Evolutionary conservation across 768 basidiomycete genomes (phyloP).

Genomic region (Boletus fagicola): DNA sequence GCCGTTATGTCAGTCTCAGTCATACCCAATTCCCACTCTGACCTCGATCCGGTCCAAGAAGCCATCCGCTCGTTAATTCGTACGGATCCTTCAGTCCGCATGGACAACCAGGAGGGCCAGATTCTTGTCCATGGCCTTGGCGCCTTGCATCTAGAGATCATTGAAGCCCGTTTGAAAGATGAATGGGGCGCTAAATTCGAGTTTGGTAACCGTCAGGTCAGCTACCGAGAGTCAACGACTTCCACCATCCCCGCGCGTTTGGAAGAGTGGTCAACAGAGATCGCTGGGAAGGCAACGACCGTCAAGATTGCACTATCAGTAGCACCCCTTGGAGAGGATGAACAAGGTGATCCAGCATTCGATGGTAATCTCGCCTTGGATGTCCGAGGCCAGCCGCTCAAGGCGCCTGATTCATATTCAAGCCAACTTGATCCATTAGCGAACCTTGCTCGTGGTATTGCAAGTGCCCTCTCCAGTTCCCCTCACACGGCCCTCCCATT

Average conservation of each 20-base stretch:
- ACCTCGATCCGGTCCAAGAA: slow-evolving; percentile 72
- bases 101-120: slow-evolving; percentile 80
- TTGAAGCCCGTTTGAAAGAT: slow-evolving; percentile 74
- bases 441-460: slow-evolving; percentile 65
- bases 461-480: slow-evolving; percentile 71
- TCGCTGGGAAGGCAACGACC: slow-evolving; percentile 52
- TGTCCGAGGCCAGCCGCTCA: slow-evolving; percentile 48
- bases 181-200: slow-evolving; percentile 81
- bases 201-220: slow-evolving; percentile 73
- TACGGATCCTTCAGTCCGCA: slow-evolving; percentile 88
- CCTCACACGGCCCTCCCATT: slow-evolving; percentile 74
- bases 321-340: slow-evolving; percentile 50
- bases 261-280: slow-evolving; percentile 59
- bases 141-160: slow-evolving; percentile 84
- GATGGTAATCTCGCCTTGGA: slow-evolving; percentile 75
- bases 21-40: slow-evolving; percentile 76
- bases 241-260: slow-evolving; percentile 28
- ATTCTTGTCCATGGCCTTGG: slow-evolving; percentile 82
- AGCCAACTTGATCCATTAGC: slow-evolving; percentile 44
- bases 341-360: slow-evolving; percentile 67
- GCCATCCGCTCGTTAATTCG: slow-evolving; percentile 70
- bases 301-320: slow-evolving; percentile 57
- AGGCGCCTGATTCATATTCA: slow-evolving; percentile 49
- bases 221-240: slow-evolving; percentile 65
- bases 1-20: slow-evolving; percentile 84